Percentiles rank a stretch among this genome's conserved stretches.
Evolutionary conservation across 1,284 basidiomycete genomes (phyloP).

Genomic region (Leccinum cinnamomeum): DNA sequence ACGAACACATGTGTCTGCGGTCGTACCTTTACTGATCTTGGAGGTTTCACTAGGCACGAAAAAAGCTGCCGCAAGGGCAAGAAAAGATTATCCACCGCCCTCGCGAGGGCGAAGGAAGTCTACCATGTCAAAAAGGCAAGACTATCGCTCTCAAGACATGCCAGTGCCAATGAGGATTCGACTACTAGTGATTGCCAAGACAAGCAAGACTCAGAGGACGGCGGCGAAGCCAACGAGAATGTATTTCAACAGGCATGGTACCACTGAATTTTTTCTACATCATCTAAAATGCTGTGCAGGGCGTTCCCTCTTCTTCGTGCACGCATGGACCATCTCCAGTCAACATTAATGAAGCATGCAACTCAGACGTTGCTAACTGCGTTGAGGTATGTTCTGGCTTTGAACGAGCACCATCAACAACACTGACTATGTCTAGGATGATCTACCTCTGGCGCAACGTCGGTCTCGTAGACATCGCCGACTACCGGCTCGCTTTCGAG

Average conservation of each 20-base stretch:
- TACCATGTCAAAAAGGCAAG: not conserved
- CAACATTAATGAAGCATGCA: rapidly evolving
- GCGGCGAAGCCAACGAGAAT: not conserved
- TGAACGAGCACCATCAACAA: not conserved
- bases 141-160: not conserved
- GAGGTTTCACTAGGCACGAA: not conserved
- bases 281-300: not conserved
- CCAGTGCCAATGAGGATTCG: not conserved
- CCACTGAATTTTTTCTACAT: rapidly evolving
- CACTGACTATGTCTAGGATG: not conserved
- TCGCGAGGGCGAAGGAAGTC: not conserved
- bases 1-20: rapidly evolving
- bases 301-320: not conserved
- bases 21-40: not conserved
- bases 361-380: not conserved
- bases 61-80: not conserved
- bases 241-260: not conserved
- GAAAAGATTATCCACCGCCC: not conserved
- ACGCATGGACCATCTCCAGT: not conserved
- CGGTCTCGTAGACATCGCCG: not conserved
- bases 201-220: not conserved
- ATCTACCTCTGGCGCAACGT: not conserved
- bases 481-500: not conserved
- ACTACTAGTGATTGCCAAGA: rapidly evolving
- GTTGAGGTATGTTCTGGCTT: not conserved